Evolutionary conservation across 768 basidiomycete species (phyloP), one percentile per base, ranked within the genome.

Genomic region (Coprinopsis marcescibilis): DNA sequence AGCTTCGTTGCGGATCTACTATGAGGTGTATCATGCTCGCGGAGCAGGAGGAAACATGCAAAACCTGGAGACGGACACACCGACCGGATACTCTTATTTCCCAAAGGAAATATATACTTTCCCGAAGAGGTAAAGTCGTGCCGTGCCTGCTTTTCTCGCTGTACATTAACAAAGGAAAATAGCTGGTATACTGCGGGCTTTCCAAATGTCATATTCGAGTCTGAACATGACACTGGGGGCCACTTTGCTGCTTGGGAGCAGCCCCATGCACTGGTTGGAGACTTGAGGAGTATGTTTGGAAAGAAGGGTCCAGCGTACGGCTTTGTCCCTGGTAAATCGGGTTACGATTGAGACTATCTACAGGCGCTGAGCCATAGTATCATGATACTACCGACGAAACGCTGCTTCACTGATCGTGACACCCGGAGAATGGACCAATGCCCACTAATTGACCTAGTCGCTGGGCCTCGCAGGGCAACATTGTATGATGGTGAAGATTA

Each of bases 1-100:
- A 1, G 78, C 81, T 1, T 75, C 81, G 0, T n/a, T 72, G 4
- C 65, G 80, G 4, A 80, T 82, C 25, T 84, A 83, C 58, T 81
- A 74, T 53, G 82, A 83, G 53, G 49, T 55, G 25, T 46, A 36
- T 21, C 60, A 60, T 25, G 36, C 33, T 4, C 23, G 53, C 54
- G 33, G 42, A 39, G 17, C 53, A 43, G 7, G 36, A 46, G 13
- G 1, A 43, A 13, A 17, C 12, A 36, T 17, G 35, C 12, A 17
- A 6, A 15, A 43, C 17, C 17, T 45, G 41, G 17, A 38, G 21
- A 17, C 55, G 59, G 2, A 51, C 53, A 2, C 76, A 36, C 79
- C 78, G 1, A 56, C 71, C 43, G 78, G 79, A 0, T 48, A 66
- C 13, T 78, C 77, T 0, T 63, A 60, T 46, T 81, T 82, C 52